Conservation (phyloP, 176 grass and related monocot genomes). For the Paspalum vaginatum region DNA sequence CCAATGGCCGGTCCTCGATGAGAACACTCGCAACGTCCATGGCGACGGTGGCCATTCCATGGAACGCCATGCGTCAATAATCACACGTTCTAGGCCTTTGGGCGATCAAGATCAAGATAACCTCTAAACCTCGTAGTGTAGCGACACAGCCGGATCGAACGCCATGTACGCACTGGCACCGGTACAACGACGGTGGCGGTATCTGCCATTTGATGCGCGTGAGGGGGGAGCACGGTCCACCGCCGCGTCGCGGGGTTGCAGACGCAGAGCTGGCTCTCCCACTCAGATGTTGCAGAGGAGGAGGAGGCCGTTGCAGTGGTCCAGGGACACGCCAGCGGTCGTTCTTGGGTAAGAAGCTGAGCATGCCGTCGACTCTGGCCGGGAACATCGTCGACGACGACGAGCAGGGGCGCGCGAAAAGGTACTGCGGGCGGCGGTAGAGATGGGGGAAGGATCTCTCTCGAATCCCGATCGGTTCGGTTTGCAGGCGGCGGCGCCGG, state of each 20-base stretch:
- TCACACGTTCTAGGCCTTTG: not conserved
- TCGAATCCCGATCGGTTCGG: too few relatives aligned
- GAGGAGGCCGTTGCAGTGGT: slow-evolving; percentile 29
- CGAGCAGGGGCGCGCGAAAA: not conserved
- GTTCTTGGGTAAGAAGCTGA: not conserved
- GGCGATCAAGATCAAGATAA: not conserved
- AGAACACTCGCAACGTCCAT: not conserved
- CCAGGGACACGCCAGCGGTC: not conserved
- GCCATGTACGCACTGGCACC: too few relatives aligned
- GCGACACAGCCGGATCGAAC: not conserved
- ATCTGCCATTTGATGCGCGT: too few relatives aligned
- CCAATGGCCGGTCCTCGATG: not conserved
- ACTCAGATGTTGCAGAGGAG: not conserved
- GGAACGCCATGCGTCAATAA: not conserved
- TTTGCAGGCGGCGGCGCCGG: too few relatives aligned
- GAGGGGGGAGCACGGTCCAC: not conserved
- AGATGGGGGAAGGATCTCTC: too few relatives aligned
- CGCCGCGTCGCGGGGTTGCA: not conserved
- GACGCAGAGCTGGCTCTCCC: not conserved
- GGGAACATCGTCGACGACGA: not conserved
- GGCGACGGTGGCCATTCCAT: not conserved
- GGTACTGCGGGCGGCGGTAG: not conserved
- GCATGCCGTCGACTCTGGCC: not conserved
- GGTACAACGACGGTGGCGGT: too few relatives aligned
- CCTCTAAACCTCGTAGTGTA: not conserved